Base-by-base conservation (phyloP, 257 asterid genomes). In the Agastache rugosa region DNA sequence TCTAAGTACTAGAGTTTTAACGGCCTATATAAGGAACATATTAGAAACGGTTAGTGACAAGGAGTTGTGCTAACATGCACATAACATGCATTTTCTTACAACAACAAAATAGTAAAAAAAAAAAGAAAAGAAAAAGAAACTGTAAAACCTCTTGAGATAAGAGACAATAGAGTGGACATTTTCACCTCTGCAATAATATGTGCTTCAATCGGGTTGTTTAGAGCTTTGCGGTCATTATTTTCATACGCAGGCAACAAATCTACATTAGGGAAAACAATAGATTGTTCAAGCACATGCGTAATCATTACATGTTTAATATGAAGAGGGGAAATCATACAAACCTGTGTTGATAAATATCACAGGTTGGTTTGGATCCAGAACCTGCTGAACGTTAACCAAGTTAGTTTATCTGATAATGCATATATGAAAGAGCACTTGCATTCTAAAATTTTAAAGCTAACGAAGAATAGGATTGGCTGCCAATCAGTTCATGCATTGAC, bases 261-360 rank as follows among this genome's bases (percentile, higher is more conserved):
- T 94, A 69, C 74, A 62, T 51, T 34, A 72, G 66, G 71, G 47
- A 51, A 61, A 77, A 25, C 35, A 27, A 74, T 34, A 53, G 8
- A 25, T 53, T 72, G 39, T 65, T 71, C 75, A 80, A 61, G 66
- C 68, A n/a, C 39, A 54, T 7, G 22, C 16, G 15, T 53, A 29
- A 50, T 62, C 58, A 42, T 44, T 76, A 59, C 51, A 71, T 22
- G 31, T 47, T n/a, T 12, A 41, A 85, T 41, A 53, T 44, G 55
- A 60, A 65, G 71, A 55, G 27, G 47, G 47, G 56, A 39, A 73
- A 71, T 12, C 29, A 53, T 63, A 76, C 66, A 74, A 69, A 94
- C 99, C 97, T 85, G 97, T 94, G 80, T 94, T 89, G 69, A 90
- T 83, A 83, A 94, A 94, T 83, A 92, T 81, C 50, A 92, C 97